Evolutionary conservation across 495 filamentous ascomycete genomes (phyloP), one percentile per base, ranked within the genome.

Genomic region (Penicillium bovifimosum): DNA sequence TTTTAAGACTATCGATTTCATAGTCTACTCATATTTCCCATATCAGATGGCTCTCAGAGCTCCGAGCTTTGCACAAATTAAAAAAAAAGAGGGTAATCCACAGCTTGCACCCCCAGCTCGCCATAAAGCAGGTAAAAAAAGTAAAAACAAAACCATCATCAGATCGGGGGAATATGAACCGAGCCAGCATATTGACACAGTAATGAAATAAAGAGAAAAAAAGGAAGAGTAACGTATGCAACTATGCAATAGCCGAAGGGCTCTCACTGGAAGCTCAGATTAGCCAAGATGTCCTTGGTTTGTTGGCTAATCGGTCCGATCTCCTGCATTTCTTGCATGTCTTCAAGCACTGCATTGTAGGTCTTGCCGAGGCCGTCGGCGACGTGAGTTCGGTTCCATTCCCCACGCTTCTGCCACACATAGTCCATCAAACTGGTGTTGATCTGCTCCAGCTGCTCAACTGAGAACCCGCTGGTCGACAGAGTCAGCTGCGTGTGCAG

Each of bases 371-470:
- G 75, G 28, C 72, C 68, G 26, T 63, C 63, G 18, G 86, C 76
- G 9, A 97, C 89, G 46, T 69, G 70, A 60, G 80, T 85, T 14
- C 93, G 80, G 68, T 97, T 88, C 79, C 85, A 91, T 59, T 95
- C 84, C 47, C 80, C 77, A 35, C 88, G 80, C 50, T 74, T 77
- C 51, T 76, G 79, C 93, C 93, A 98, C 11, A 97, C 74, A 36
- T 81, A 80, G 53, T 91, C 85, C 92, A 96, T 96, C 60, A 96
- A 70, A 50, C 81, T 83, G n/a, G 91, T 83, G 63, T 90, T 88
- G 64, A 95, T 82, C 66, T 96, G 91, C 72, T 97, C 92, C 27
- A 98, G 76, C 65, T 98, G 95, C 70, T 97, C 93, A 34, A 98
- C 84, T 2, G 82, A 86, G 70, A 83, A 91, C 0, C 91, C 91